A percentile compares a stretch with the other conserved stretches of the same genome.
These are phyloP conservation scores for Colletotrichum falcatum DNA, from an alignment of 2,329 filamentous ascomycete genomes.

Conservation along the genomic window DNA sequence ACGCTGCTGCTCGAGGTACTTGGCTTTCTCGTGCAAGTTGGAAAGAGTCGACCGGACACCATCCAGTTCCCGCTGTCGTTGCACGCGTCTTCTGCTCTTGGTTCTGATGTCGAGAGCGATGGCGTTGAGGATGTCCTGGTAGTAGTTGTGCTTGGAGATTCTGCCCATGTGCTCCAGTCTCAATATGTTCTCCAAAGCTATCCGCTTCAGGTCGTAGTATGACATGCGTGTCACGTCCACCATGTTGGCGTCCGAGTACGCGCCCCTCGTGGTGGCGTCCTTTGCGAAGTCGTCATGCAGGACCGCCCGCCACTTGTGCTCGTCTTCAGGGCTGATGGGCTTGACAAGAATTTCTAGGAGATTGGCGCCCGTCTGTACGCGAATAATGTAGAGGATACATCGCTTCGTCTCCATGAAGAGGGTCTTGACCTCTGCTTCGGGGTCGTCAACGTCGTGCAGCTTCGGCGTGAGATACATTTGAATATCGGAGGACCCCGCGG, in stretches of 20 bases:
- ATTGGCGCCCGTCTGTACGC: constrained; percentile 90
- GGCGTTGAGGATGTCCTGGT: constrained; percentile 97
- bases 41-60: constrained; percentile 80
- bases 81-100: constrained; percentile 92
- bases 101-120: constrained; percentile 97
- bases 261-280: constrained; percentile 77
- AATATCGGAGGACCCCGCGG: constrained; percentile 88
- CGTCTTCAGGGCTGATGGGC: constrained; percentile 87
- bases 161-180: constrained; percentile 87
- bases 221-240: constrained; percentile 90
- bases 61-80: constrained; percentile 91
- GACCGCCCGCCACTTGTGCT: constrained; percentile 85
- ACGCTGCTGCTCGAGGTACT: constrained; percentile 92
- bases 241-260: constrained; percentile 91
- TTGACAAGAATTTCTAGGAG: constrained; percentile 97
- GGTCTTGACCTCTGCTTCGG: constrained; percentile 90
- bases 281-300: constrained; percentile 83
- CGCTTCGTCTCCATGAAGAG: constrained; percentile 99
- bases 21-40: constrained; percentile 86
- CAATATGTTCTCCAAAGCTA: constrained; percentile 93
- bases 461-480: constrained; percentile 91
- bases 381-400: constrained; percentile 96
- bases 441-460: constrained; percentile 90
- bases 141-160: constrained; percentile 90
- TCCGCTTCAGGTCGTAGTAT: constrained; percentile 93